Base-by-base conservation (phyloP, 179 eudicot species). In the Silene noctiflora region DNA sequence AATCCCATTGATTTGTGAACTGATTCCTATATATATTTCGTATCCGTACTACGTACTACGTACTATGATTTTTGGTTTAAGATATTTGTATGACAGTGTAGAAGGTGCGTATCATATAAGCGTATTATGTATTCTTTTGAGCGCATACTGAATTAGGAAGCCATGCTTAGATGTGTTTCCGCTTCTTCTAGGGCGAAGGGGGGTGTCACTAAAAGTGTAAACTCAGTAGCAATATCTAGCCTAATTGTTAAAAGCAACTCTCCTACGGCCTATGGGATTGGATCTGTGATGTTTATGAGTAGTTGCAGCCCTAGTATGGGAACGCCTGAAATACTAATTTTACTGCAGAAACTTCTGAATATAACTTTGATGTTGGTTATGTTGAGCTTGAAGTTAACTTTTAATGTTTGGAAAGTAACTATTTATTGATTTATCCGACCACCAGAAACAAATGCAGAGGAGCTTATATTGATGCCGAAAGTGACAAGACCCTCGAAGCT, bases 401-500 rank as follows among this genome's bases (percentile, higher is more conserved):
- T 27, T 56, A 27, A 29, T 42, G 56, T 71, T 14, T 24, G 33
- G 75, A 48, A 33, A 72, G 21, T 81, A 69, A 74, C 58, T 21
- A 22, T 78, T 59, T 42, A 27, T 35, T 13, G 9, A 5, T 48
- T 11, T 39, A 1, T 66, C 11, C 33, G 2, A n/a, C 10, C 22
- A 42, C 24, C 82, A 91, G 96, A 80, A 75, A 81, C 88, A 76
- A 77, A 68, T 69, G 75, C 72, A 35, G 86, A 83, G 70, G 91
- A 82, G 80, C 86, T 84, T 67, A 79, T 68, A 74, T 78, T 72
- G 74, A 74, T 81, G 80, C 69, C 84, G 71, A 91, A 81, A 71
- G 84, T 84, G 33, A 78, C 73, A 24, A 74, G 86, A 77, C 80
- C 88, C 69, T 83, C 89, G 19, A 88, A 83, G 74, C 80, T 93